phyloP scores from a whole-genome alignment of 2,329 filamentous ascomycete species.

The Cercospora zeae-maydis region DNA sequence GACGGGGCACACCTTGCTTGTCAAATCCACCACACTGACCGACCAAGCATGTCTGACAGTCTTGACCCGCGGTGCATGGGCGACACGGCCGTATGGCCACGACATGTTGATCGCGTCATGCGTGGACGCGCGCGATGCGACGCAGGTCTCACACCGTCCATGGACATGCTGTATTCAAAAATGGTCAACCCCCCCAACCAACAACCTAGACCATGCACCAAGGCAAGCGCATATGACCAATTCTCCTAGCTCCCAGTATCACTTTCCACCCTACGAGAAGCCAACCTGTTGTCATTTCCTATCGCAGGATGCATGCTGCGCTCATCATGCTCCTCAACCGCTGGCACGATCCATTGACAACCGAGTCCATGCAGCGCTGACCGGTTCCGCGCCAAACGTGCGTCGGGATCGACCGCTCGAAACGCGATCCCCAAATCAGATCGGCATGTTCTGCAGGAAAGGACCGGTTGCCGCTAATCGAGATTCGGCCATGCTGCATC shows the following conservation, averaged over 20 bases:
- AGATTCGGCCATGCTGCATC: neutral
- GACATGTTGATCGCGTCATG: neutral
- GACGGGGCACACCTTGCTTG: conserved; percentile 13
- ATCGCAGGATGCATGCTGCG: neutral
- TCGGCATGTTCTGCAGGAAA: neutral
- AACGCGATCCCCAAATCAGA: neutral
- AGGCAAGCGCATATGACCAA: neutral
- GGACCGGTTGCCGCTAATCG: neutral
- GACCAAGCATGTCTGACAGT: conserved; percentile 1
- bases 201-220: neutral
- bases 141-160: neutral
- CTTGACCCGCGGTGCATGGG: neutral
- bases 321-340: neutral
- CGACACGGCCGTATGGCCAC: neutral
- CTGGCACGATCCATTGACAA: neutral
- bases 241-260: neutral
- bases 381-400: neutral
- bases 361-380: neutral
- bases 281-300: neutral
- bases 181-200: neutral
- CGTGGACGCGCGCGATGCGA: neutral
- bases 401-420: neutral
- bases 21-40: conserved; percentile 7
- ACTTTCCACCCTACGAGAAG: neutral
- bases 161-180: neutral